Evolutionary conservation across 2,329 filamentous ascomycete genomes (phyloP).

Genomic region (Leptographium radiaticola): DNA sequence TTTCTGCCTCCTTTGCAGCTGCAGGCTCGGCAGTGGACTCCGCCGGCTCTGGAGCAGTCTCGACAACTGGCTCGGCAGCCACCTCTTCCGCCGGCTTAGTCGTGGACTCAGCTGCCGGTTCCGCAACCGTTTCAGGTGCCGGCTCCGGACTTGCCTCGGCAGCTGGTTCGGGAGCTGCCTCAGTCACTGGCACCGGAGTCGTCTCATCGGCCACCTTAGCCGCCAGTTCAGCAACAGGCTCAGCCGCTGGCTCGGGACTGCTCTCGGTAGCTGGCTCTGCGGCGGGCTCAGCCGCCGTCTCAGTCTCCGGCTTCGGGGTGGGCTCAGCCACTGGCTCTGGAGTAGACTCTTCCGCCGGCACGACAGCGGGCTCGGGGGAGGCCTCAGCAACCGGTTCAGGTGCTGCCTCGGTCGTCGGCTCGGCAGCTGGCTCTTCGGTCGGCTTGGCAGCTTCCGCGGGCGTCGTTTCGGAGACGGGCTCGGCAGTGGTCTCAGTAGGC

Average conservation of each 20-base stretch:
- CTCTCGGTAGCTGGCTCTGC: not conserved
- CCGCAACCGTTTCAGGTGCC: not conserved
- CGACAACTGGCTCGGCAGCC: not conserved
- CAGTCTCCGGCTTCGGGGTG: not conserved
- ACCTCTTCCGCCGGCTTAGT: not conserved
- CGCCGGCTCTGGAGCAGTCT: not conserved
- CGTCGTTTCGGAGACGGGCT: too few species aligned
- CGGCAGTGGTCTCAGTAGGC: not conserved
- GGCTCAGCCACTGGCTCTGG: not conserved
- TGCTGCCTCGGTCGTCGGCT: not conserved
- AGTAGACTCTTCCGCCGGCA: not conserved
- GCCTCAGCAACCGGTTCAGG: not conserved
- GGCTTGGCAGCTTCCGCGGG: not conserved
- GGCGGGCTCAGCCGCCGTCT: conserved; percentile 7
- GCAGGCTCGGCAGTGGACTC: not conserved
- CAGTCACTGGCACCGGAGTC: conserved; percentile 2
- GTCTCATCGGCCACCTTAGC: not conserved
- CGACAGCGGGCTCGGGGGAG: not conserved
- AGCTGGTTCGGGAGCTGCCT: conserved; percentile 1
- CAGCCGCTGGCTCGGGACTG: not conserved
- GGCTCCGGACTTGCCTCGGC: conserved; percentile 7
- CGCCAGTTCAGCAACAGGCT: not conserved
- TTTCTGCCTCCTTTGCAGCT: too few species aligned
- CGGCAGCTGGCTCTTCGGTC: too few species aligned
- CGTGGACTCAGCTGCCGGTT: conserved; percentile 1